Base-by-base conservation (phyloP, 495 filamentous ascomycete genomes). In the Xylaria bambusicola region DNA sequence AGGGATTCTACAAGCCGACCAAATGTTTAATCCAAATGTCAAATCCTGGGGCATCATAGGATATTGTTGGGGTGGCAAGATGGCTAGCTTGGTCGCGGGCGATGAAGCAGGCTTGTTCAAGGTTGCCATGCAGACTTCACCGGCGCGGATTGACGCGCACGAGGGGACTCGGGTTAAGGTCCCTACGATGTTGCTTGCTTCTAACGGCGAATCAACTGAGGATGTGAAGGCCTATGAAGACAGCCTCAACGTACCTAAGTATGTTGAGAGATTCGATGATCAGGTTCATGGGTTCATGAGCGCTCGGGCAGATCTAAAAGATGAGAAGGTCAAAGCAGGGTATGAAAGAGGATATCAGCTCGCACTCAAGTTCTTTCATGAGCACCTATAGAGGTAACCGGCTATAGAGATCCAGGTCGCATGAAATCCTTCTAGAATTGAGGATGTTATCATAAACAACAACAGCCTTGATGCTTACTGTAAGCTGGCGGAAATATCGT, bases 211-310 rank as follows among this genome's bases (percentile, higher is more conserved):
- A 62, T 62, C 74, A 6, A 35, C 63, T 8, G 73, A 78, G 8
- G 84, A 80, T 40, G 82, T 88, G 13, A 73, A 79, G 62, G 71
- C 72, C 38, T 89, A 82, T 67, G 75, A 83, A 63, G 69, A 79
- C 44, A 80, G 77, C 15, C 66, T 88, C 56, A 79, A 78, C 63
- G 75, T 78, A 17, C 72, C 78, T 31, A 80, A 86, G 40, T 70
- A 84, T 35, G 78, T 89, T 1, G 81, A 87, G 75, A 88, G 80
- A 35, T 89, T 84, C 52, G 40, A 75, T 2, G 77, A 80, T 26
- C 86, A 89, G 75, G 75, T 87, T 8, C 86, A 89, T 63, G 86
- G 86, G 15, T 90, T 79, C 71, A 89, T 90, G 87, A 85, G 83
- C 52, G 87, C 87, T 5, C 51, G 56, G 6, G 78, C 73, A 23